Evolutionary conservation across 2,329 filamentous ascomycete genomes (phyloP), one percentile per base, ranked within the genome.

Genomic region (Mycosphaerella sp.): DNA sequence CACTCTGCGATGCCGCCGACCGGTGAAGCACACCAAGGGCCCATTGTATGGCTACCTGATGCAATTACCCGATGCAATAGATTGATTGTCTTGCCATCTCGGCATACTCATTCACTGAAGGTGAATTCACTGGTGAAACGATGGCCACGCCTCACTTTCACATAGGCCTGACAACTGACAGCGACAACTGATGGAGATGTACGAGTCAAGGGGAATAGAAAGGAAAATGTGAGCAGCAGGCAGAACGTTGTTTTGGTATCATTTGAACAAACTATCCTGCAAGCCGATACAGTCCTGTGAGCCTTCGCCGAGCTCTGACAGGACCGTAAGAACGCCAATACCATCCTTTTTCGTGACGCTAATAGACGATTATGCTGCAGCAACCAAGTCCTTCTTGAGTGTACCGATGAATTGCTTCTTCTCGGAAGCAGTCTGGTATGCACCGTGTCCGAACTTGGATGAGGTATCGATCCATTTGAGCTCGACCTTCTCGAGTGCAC

Each of bases 381-480:
- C 70, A 68, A 75, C 73, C 65, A 86, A 75, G 69, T 98, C 93
- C 89, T 97, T 98, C 89, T 98, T 98, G 87, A 98, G 89, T 54
- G 89, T 94, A 79, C 93, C 93, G 78, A 95, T 75, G 82, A 89
- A 93, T 74, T 89, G 84, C 79, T 87, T 88, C 89, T 98, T 98
- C 87, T 98, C 93, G 71, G 87, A 86, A 64, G 86, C 80, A 61
- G 93, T 98, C 82, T 98, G 93, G 89, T 95, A 98, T 70, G 89
- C 91, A 84, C 93, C 93, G 81, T 98, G 93, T 77, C 93, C 93
- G 77, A 98, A 98, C 83, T 98, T 95, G 79, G 90, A 96, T 59
- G 90, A 96, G 68, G 93, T 98, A 72, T 98, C 93, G 86, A 98
- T 98, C 93, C 93, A 98, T 80, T 98, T 98, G 80, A 98, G 87